Evolutionary conservation across 2,329 filamentous ascomycete genomes (phyloP).

Genomic region (Nigrospora oryzae): DNA sequence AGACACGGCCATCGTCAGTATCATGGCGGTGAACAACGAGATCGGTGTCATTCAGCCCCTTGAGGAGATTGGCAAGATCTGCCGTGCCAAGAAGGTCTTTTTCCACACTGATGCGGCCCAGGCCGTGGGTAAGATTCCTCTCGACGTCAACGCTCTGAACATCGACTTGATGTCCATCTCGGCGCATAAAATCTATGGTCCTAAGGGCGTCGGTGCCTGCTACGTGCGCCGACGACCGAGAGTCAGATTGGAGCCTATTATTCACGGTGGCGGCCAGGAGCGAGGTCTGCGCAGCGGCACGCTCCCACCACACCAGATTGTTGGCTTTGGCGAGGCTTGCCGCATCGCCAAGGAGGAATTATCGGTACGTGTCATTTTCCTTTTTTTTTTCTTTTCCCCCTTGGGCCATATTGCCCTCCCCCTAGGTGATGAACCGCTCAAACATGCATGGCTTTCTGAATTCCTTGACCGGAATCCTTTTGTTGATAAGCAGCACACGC

Average conservation of each 20-base stretch:
- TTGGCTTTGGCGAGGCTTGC: slow-evolving; percentile 93
- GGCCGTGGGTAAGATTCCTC: slow-evolving; percentile 94
- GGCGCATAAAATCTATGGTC: slow-evolving; percentile 96
- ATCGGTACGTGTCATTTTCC: slow-evolving; percentile 55
- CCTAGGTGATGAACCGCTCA: slow-evolving; percentile 71
- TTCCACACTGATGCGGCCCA: slow-evolving; percentile 97
- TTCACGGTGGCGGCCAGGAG: slow-evolving; percentile 93
- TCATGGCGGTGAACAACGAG: slow-evolving; percentile 99
- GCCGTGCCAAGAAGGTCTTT: slow-evolving; percentile 85
- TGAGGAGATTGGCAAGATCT: slow-evolving; percentile 86
- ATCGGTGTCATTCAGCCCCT: slow-evolving; percentile 98
- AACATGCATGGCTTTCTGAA: slow-evolving; percentile 91
- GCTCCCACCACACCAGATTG: slow-evolving; percentile 77
- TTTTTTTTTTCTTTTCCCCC: slow-evolving; percentile 10
- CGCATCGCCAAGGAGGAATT: slow-evolving; percentile 86
- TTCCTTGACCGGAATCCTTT: slow-evolving; percentile 49
- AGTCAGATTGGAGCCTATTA: slow-evolving; percentile 91
- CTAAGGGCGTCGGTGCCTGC: slow-evolving; percentile 94
- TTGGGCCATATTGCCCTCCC: slow-evolving; percentile 9
- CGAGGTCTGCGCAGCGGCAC: slow-evolving; percentile 91
- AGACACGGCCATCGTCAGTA: slow-evolving; percentile 85
- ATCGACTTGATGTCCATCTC: slow-evolving; percentile 98
- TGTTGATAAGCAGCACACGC: slow-evolving; percentile 60
- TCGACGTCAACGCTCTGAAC: slow-evolving; percentile 97
- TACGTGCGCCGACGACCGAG: slow-evolving; percentile 88